Evolutionary conservation across 805 yeast species (phyloP), one percentile per base, ranked within the genome.

Genomic region (Yarrowia sp.): DNA sequence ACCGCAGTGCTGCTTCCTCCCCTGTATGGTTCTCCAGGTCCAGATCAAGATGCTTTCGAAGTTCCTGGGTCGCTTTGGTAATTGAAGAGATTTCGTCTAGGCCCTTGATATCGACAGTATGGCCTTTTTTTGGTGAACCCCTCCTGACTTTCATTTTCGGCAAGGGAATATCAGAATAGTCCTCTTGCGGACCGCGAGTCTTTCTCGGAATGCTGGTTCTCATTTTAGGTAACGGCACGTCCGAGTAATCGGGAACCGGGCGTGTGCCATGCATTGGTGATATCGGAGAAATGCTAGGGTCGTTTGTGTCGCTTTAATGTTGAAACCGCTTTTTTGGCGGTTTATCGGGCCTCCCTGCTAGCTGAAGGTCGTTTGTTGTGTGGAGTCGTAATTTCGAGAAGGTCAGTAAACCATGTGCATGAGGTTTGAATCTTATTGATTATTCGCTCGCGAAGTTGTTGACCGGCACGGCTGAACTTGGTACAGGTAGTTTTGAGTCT

Each of bases 91-190:
- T 55, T 8, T 55, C 61, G 9, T 55, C 61, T 13, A 38, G 9
- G 8, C 43, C 47, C 15, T 15, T 15, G 17, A 55, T 31, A 9
- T 51, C 61, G 0, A 7, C 15, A 10, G 18, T 13, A 11, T 22
- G 14, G 8, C 17, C 17, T 13, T 41, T 55, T n/a, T 8, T 41
- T 11, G 61, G 61, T 28, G 61, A 55, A 31, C 61, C 28, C 18
- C 38, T 55, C 11, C 47, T 48, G 15, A 44, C 6, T n/a, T 15
- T 38, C 61, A 55, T 55, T 32, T 55, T 55, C n/a, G 61, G 61
- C 36, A 55, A 31, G 1, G 61, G 47, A 8, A 55, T 47, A 7
- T 55, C 61, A 14, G 61, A 39, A 36, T 55, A 55, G 22, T 51
- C 60, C 3, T 8, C 10, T 7, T 28, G 43, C 2, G 42, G 33